Evolutionary conservation across 768 basidiomycete genomes (phyloP), one percentile per base, ranked within the genome.

Genomic region (Amanita molliuscula): DNA sequence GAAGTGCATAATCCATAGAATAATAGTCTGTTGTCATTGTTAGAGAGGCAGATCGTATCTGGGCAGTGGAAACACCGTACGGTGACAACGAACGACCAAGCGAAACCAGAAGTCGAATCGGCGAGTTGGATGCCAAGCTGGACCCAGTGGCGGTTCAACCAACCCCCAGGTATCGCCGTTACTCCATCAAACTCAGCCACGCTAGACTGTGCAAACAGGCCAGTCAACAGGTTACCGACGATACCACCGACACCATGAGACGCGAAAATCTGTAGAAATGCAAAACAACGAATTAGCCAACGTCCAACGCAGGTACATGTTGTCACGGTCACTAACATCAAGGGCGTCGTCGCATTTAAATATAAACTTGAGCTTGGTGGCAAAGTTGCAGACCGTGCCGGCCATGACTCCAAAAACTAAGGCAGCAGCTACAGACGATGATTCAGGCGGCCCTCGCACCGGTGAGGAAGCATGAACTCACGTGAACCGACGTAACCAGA

Each of bases 281-380:
- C 26, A 9, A 9, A 23, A 28, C 26, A 31, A 13, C 2, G 13
- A 20, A n/a, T 44, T 33, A 54, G 47, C n/a, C 7, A 31, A 33
- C 38, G 28, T 28, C n/a, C 7, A 31, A 33, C 38, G 28, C 26
- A 43, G 31, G 28, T n/a, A 13, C 25, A 51, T 11, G 43, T 23
- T 16, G 44, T 51, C 21, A 5, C 16, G 38, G 16, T 38, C 23
- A 63, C 81, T 44, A 46, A 86, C 83, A 74, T 91, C 88, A 15
- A 91, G 77, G 11, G 84, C 76, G 61, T 91, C 88, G 53, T 91
- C 88, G 56, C 81, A 88, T 26, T 73, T 71, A 55, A 81, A 69
- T 25, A 87, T 44, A 63, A 87, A 90, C 69, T 97, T 98, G 62
- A 98, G 76, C 58, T 95, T 84, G 3, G 95, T 97, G n/a, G 91